Evolutionary conservation across 1,139 yeast genomes (phyloP).

Genomic region (Candida gigantensis): DNA sequence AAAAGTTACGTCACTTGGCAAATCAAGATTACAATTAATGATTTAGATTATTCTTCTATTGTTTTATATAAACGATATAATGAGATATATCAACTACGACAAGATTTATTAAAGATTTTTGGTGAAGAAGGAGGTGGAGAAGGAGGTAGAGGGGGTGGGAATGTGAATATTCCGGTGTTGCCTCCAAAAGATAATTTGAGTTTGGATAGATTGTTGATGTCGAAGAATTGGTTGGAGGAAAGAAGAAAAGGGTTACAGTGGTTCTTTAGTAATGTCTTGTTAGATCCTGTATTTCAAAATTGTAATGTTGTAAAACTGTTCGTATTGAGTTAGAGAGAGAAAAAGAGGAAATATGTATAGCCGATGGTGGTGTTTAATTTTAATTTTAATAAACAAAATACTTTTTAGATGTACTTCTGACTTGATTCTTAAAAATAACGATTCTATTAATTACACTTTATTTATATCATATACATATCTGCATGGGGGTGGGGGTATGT

Average conservation of each 20-base stretch:
- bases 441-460: too few species aligned
- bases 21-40: conserved; percentile 44
- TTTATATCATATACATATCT: too few species aligned
- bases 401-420: too few species aligned
- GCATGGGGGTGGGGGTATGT: too few species aligned
- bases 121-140: too few species aligned
- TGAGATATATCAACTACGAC: conserved; percentile 58
- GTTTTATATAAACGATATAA: conserved; percentile 61
- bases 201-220: conserved; percentile 48
- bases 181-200: conserved; percentile 64
- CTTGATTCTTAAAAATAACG: too few species aligned
- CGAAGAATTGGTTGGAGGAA: conserved; percentile 53
- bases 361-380: background rate
- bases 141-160: too few species aligned
- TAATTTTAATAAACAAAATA: background rate
- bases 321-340: conserved; percentile 26
- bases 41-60: conserved; percentile 49
- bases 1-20: conserved; percentile 51
- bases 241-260: conserved; percentile 73
- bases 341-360: background rate
- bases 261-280: conserved; percentile 64
- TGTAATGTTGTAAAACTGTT: conserved; percentile 52
- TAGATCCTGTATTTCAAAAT: conserved; percentile 61
- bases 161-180: conserved; percentile 56
- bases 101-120: conserved; percentile 25